Percentiles rank a stretch among this genome's conserved stretches.
Evolutionary conservation across 306 rosid species (phyloP).

Genomic region (Quercus rubra): DNA sequence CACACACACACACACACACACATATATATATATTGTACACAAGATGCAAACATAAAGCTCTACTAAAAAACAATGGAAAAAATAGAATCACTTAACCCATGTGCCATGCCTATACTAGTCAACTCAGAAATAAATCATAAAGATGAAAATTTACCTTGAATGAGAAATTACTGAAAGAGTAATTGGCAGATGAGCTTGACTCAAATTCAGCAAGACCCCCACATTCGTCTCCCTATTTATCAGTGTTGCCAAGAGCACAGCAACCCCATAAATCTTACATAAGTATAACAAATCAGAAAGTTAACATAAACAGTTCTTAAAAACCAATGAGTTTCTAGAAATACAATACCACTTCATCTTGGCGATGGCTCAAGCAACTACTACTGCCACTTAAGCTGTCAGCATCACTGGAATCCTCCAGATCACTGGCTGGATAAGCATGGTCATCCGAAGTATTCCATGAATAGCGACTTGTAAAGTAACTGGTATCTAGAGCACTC

Average conservation of each 20-base stretch:
- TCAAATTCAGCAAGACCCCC: conserved; percentile 93
- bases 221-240: conserved; percentile 82
- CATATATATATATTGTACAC: too few relatives aligned
- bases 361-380: conserved; percentile 84
- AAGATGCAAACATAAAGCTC: too few relatives aligned
- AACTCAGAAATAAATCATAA: conserved; percentile 1
- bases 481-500: conserved; percentile 93
- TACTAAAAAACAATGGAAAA: neutral
- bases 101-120: neutral
- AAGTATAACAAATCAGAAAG: neutral
- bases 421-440: conserved; percentile 64
- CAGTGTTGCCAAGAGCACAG: conserved; percentile 26
- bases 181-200: conserved; percentile 71
- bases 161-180: conserved; percentile 96
- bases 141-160: conserved; percentile 64
- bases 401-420: conserved; percentile 86
- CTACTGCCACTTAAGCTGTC: conserved; percentile 95
- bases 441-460: conserved; percentile 79
- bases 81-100: neutral
- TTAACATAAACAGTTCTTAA: neutral
- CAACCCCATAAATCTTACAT: conserved; percentile 21
- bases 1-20: too few relatives aligned
- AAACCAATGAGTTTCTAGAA: conserved; percentile 3
- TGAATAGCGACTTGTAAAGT: conserved; percentile 86
- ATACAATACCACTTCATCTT: conserved; percentile 86